Base-by-base conservation (phyloP, 164 flowering plant genomes). In the Stephania yunnanensis region DNA sequence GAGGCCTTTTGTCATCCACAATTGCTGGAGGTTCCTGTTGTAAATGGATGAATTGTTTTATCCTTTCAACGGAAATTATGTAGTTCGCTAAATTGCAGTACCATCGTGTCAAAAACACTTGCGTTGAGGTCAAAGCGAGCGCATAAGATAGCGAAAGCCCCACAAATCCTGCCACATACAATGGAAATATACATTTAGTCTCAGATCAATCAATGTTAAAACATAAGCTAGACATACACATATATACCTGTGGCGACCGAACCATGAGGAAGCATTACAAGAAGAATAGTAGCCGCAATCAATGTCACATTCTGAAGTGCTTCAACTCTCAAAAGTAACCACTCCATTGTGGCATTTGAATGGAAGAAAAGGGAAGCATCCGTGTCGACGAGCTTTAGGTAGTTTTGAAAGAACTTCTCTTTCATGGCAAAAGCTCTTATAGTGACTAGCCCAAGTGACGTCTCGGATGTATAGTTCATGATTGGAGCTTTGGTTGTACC, bases 401-500 rank as follows among this genome's bases (percentile, higher is more conserved):
- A 89, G 73, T 85, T 87, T 5, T 78, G 58, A 72, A 83, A 88
- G 83, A 90, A 92, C 69, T 82, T 79, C 17, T 87, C 86, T 68
- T 17, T 83, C 87, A 78, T 85, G 52, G 77, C 70, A 68, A 94
- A 94, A 64, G 97, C 93, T 83, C 97, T 82, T 73, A 92, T 89
- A 4, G 95, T 90, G 53, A 85, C 85, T 20, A 86, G 92, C 7
- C 98, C 97, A n/a, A 81, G 88, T 45, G 94, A 83, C 76, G 97
- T 91, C 85, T 94, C 98, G 8, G 95, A 80, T 77, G 89, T 87
- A 79, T 84, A 87, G 71, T 90, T 92, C 92, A 90, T 87, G 11
- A 92, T 85, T 0, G 97, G 95, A 15, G 98, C 97, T 84, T 94
- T 94, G 4, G 98, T 91, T 6, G 94, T 92, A 76, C 97, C 97